A percentile compares a stretch with the other conserved stretches of the same genome.
Evolutionary conservation across 139 green algal genomes (phyloP).

Genomic region (Micractinium sp.): DNA sequence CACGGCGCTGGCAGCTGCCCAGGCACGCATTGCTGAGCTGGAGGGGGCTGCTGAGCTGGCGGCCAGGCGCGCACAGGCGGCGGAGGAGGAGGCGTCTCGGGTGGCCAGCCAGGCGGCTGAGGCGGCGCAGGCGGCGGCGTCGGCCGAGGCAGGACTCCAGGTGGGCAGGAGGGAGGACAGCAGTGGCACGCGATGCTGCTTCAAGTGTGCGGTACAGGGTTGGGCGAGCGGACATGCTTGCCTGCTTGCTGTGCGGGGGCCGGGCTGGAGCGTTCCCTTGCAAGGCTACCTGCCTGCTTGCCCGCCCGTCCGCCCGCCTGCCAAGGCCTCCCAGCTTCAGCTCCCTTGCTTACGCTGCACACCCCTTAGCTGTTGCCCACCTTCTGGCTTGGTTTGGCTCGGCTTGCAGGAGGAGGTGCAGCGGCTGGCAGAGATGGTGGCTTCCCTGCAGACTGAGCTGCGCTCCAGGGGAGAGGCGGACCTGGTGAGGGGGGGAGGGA

Average conservation of each 20-base stretch:
- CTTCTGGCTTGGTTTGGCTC: neutral
- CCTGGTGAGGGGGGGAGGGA: neutral
- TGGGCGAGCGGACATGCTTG: no score
- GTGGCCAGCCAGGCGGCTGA: neutral
- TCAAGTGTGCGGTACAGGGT: no score
- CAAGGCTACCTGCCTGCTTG: no score
- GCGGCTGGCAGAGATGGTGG: neutral
- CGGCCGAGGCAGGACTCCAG: neutral
- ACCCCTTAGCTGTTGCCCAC: neutral
- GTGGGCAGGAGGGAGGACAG: neutral
- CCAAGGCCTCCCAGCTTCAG: no score
- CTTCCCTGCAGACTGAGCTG: constrained; percentile 8
- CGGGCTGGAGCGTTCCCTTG: no score
- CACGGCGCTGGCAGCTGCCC: neutral
- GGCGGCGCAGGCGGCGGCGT: neutral
- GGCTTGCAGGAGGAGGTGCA: constrained; percentile 1
- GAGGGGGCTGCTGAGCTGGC: constrained; percentile 5
- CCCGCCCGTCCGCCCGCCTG: no score
- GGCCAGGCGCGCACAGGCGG: neutral
- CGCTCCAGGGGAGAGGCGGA: constrained; percentile 2
- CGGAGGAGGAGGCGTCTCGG: neutral
- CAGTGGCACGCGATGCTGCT: no score
- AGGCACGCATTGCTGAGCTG: constrained; percentile 6
- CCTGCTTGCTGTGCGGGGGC: no score
- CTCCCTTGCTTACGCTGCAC: no score